Conservation (phyloP, 2,329 filamentous ascomycete species). For the Nakataea oryzae region DNA sequence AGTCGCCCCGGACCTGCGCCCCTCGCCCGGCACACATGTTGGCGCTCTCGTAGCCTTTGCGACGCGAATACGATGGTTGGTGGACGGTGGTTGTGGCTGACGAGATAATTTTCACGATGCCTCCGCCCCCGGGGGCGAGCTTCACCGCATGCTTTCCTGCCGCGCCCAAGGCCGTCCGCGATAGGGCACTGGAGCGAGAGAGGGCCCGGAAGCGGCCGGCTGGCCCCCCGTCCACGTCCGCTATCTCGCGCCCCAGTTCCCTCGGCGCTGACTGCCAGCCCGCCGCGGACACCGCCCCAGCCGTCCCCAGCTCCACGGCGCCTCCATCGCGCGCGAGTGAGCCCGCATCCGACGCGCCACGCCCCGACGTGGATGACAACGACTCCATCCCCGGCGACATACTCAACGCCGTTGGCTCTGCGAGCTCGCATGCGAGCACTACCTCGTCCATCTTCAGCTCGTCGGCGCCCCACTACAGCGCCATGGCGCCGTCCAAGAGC, state of each 20-base stretch:
- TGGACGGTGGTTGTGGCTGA: conserved; percentile 41
- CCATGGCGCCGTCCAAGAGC: conserved; percentile 28
- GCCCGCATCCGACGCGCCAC: conserved; percentile 1
- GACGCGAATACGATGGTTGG: conserved; percentile 44
- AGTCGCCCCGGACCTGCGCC: neutral
- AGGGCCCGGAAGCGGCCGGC: conserved; percentile 42
- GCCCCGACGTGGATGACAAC: conserved; percentile 35
- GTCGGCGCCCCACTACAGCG: conserved; percentile 26
- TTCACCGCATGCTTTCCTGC: conserved; percentile 82
- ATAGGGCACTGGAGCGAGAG: conserved; percentile 50
- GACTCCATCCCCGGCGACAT: conserved; percentile 54
- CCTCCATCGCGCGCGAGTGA: neutral
- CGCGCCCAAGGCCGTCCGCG: conserved; percentile 56
- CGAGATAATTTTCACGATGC: conserved; percentile 49
- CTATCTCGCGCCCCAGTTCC: neutral
- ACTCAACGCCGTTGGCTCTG: conserved; percentile 60
- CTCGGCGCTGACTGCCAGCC: conserved; percentile 8
- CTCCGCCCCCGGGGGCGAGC: conserved; percentile 65
- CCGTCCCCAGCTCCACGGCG: neutral
- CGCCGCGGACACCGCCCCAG: conserved; percentile 15
- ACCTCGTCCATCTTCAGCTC: conserved; percentile 61
- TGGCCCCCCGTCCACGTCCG: conserved; percentile 14
- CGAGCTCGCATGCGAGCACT: conserved; percentile 61
- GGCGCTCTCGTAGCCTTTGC: conserved; percentile 14
- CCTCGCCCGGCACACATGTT: neutral